phyloP scores from a whole-genome alignment of 441 rosid species.

The Sinapis alba region DNA sequence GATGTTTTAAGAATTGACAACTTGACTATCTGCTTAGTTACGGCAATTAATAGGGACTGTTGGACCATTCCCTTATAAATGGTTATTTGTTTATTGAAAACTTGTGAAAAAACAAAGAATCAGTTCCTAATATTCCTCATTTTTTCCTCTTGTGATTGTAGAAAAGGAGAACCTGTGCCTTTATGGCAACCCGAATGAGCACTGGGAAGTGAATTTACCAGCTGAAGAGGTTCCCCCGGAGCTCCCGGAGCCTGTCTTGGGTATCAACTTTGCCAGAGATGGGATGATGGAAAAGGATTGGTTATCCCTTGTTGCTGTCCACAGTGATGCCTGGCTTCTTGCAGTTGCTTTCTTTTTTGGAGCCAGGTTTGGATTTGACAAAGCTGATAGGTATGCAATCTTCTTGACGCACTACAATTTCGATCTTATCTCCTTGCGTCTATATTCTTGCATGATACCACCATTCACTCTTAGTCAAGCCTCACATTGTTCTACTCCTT shows the following conservation, averaged over 20 bases:
- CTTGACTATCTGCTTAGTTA: background rate
- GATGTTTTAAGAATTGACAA: background rate
- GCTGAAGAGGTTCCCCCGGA: slow-evolving; percentile 76
- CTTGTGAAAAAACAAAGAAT: background rate
- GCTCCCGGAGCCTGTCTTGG: slow-evolving; percentile 71
- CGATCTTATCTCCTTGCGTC: slow-evolving; percentile 16
- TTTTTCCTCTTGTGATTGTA: slow-evolving; percentile 9
- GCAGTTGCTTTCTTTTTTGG: slow-evolving; percentile 71
- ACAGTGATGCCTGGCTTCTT: slow-evolving; percentile 61
- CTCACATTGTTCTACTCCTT: background rate
- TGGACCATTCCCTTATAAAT: background rate
- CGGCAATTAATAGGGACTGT: background rate
- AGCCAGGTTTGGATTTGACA: slow-evolving; percentile 68
- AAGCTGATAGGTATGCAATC: slow-evolving; percentile 61
- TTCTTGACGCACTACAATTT: no score
- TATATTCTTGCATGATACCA: background rate
- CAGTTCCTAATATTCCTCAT: background rate
- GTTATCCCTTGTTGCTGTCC: slow-evolving; percentile 55
- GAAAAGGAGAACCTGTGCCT: slow-evolving; percentile 72
- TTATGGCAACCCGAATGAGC: slow-evolving; percentile 63
- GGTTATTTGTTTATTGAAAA: background rate
- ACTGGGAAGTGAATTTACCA: slow-evolving; percentile 80
- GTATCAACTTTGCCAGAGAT: slow-evolving; percentile 72
- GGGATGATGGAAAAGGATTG: slow-evolving; percentile 72
- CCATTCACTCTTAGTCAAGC: background rate